Base-by-base conservation (phyloP, 352 stramenopile genomes). In the Blastocystis sp. region DNA sequence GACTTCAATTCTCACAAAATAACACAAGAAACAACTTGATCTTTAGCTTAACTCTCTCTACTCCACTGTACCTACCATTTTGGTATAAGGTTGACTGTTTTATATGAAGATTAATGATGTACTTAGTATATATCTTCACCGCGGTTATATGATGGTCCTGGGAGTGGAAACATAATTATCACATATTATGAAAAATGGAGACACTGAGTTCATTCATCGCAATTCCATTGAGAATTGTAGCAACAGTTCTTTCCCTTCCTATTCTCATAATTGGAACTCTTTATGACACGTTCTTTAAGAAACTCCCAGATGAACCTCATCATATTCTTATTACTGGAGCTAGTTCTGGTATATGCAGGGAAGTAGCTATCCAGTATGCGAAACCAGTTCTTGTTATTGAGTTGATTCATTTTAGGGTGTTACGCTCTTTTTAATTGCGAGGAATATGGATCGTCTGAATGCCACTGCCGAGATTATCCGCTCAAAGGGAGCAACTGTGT, bases 311-410 rank as follows among this genome's bases (percentile, higher is more conserved):
- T 7, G 76, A 88, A 47, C 76, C 76, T 18, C 59, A 88, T 41
- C 37, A 20, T 11, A 76, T 88, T 43, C 41, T 88, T 9, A 78
- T 88, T 43, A 88, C 76, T 5, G 76, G 76, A 63, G 76, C 76
- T 0, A 76, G 47, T 43, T 76, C 59, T 47, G 76, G 76, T 50
- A 88, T 88, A 47, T 73, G 76, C 54, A 76, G 68, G 50, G 76
- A 73, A n/a, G 41, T 88, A 24, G 76, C 76, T 13, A 59, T 76
- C 50, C 64, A 88, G 43, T 88, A 88, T 41, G 76, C 76, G 39
- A 88, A 88, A 43, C 59, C 59, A 8, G 70, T 81, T 50, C 13
- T n/a, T 18, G 18, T 39, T n/a, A 9, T 9, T 34, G 13, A n/a
- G 13, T n/a, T 13, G 18, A 16, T 81, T 1, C 63, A n/a, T 43